Evolutionary conservation across 495 filamentous ascomycete species (phyloP), one percentile per base, ranked within the genome.

Genomic region (Penicillium verhagenii): DNA sequence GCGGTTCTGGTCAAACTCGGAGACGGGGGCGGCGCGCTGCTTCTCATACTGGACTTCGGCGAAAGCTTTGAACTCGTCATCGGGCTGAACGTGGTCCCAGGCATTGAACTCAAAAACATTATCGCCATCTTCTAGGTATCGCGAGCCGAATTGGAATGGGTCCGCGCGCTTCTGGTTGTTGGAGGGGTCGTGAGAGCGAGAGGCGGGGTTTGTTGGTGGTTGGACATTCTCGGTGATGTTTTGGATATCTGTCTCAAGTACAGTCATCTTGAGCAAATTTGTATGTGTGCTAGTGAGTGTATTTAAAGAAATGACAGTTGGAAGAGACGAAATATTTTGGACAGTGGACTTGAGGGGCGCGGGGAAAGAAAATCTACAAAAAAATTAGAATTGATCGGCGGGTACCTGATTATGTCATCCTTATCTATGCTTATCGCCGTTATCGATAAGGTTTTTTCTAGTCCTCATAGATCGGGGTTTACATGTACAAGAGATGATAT

Each of bases 91-190:
- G 65, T 97, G 92, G 71, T 98, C 94, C 94, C 94, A 98, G 35
- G 94, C 94, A 70, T 98, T 98, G 84, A 92, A 93, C 65, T 92
- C 87, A 74, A 88, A 97, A 59, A 95, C 86, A 63, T 97, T 81
- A 72, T 95, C 90, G 59, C 84, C 81, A 62, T 91, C 74, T 57
- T 87, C 82, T 35, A 98, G 85, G 59, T 81, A 86, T 43, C 94
- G 91, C 10, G 90, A 92, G 50, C 94, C 94, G 71, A 98, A 98
- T 71, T 91, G 85, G 73, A 98, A 98, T 29, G 94, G 95, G 59
- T 96, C 89, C 65, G 69, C 89, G 52, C 90, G 81, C 77, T 97
- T 98, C 69, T 86, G 77, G 57, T 79, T 79, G 59, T 74, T 82
- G 54, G 67, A 58, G 45, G 81, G 78, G 60, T 80, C 72, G 65